Evolutionary conservation across 2,329 filamentous ascomycete species (phyloP), one percentile per base, ranked within the genome.

Genomic region (Trichophaea hybrida): DNA sequence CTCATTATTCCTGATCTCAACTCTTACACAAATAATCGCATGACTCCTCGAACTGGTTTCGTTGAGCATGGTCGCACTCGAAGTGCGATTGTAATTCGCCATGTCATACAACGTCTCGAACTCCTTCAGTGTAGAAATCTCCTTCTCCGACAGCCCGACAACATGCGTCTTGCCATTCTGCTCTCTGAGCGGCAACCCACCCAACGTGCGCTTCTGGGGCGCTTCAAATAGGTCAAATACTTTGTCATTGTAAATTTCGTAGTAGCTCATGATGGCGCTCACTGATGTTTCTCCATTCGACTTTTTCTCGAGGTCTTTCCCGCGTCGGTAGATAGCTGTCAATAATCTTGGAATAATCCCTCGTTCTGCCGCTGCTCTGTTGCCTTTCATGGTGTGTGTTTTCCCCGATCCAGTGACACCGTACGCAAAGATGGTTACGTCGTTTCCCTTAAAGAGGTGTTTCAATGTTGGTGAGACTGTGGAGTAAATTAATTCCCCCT

Each of bases 231-330:
- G 76, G 71, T 96, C 90, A 69, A 84, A 95, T 17, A 95, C 89
- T 71, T 91, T 91, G 75, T 96, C 90, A 72, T 94, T 95, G 74
- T 96, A 96, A 66, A 96, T 95, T 72, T 96, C 90, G 74, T 94
- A 95, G 74, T 96, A 96, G 33, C 87, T 90, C 69, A 96, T 78
- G 10, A 81, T 77, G 13, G 95, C 87, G 6, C 81, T 75, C 24
- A 94, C 86, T 1, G 75, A 77, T 0, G 84, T 90, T 55, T 81
- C 75, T 8, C 83, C 86, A 4, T 78, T 76, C 1, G 83, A 80
- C 69, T 94, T 89, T 72, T 91, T 93, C 65, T 81, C 79, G 15
- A 93, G 83, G 75, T 94, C 94, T 73, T 88, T 86, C 64, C 85
- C 84, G 61, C 88, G 79, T 52, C 91, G 81, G 71, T 91, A 97